Base-by-base conservation (phyloP, 2,329 filamentous ascomycete species). In the Trichoderma sp. region DNA sequence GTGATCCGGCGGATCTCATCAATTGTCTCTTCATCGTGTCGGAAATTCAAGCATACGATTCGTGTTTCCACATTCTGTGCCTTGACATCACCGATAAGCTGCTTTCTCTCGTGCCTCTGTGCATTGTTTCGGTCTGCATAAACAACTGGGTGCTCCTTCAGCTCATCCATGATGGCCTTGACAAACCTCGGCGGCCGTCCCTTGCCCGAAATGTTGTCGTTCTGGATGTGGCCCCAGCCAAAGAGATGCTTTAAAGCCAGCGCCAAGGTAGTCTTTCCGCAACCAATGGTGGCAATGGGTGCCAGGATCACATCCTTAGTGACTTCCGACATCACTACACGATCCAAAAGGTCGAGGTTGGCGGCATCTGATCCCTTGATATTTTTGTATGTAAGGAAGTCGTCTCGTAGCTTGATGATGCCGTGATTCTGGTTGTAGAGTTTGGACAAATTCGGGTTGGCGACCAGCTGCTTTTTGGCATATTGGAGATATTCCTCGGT, bases 121-220 rank as follows among this genome's bases (percentile, higher is more conserved):
- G 97, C 94, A 79, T 98, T 99, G 82, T 99, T 99, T 24, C 96
- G 89, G 81, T 99, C 96, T 2, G 96, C 94, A 77, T 97, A 90
- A 69, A 97, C 94, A 1, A 91, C 95, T 0, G 90, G 87, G 60
- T 90, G 85, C 0, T 87, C 84, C 26, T 88, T 83, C 36, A 98
- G 86, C 69, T 89, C 81, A 28, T 90, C 87, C 66, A 91, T 86
- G 51, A 97, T 86, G 43, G 89, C 89, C 65, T 90, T 87, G 0
- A 92, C 92, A 80, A 99, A 98, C 69, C 89, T 88, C 74, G 91
- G 89, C 3, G 94, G 92, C 43, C 95, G 92, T 70, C 87, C 88
- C 79, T 92, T 92, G 74, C 91, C 93, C 67, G 90, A 90, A 73
- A 99, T 96, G 79, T 99, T 97, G 83, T 99, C 96, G 79, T 99